Evolutionary conservation across 2,329 filamentous ascomycete species (phyloP), one percentile per base, ranked within the genome.

Genomic region (Fusarium concolor): DNA sequence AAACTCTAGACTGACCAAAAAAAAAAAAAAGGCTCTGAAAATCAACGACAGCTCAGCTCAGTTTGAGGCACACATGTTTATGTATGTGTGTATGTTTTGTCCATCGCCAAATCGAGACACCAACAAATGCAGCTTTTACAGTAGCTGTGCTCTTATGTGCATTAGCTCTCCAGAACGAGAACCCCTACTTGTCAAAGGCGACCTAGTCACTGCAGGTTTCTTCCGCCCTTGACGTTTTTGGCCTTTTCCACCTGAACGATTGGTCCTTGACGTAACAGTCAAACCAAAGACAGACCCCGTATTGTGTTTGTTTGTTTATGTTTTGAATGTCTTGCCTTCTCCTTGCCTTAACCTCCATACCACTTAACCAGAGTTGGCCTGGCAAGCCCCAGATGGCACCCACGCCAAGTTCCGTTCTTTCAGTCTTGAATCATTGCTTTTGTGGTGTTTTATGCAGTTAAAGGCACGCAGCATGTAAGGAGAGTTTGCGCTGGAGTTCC

Each of bases 301-400:
- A 29, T 51, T 59, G 45, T 22, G 49, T 65, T 63, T 71, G 43
- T 62, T 65, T 59, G 49, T 42, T 37, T 44, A 31, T 68, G 56
- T 69, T 68, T 65, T 72, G 45, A 51, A 65, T 71, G 69, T 69
- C 67, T 70, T 51, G 56, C 67, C 35, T 67, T 63, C 71, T 73
- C 71, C 71, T 73, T 73, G 67, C 71, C 62, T 73, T 56, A 50
- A 67, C 52, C 49, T 64, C 62, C 66, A 70, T 70, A 67, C 62
- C 67, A 64, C 71, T 63, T 69, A 58, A 45, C 69, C 67, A 49
- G 60, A 73, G 69, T 67, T 55, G 64, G 71, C 60, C 58, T 65
- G 56, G 61, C 61, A 65, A 65, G 53, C 61, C 60, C 41, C 52
- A 58, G 55, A 65, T 58, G 56, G 55, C 43, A 49, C 60, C 43